These are phyloP conservation scores for Fraxinus sp. DNA, from an alignment of 305 asterid genomes.

Conservation along the genomic window DNA sequence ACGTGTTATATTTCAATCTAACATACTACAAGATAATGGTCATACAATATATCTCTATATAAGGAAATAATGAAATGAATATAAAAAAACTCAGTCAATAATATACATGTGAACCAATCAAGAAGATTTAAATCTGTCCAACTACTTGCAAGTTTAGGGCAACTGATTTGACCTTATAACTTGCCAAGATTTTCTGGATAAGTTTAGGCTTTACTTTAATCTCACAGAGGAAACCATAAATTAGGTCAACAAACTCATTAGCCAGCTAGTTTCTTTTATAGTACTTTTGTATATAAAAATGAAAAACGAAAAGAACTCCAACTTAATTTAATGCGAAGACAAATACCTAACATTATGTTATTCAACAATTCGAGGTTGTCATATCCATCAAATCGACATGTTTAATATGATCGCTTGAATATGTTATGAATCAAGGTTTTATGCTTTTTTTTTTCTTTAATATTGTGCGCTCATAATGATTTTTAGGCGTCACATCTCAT, in stretches of 20 bases:
- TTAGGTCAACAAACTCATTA: conserved; percentile 66
- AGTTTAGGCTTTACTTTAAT: conserved; percentile 34
- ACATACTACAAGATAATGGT: background rate
- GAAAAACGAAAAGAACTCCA: background rate
- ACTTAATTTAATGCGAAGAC: background rate
- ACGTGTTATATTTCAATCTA: background rate
- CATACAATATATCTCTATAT: background rate
- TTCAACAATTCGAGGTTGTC: background rate
- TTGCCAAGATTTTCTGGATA: conserved; percentile 20
- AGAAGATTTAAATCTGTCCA: conserved; percentile 26
- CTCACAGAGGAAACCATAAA: conserved; percentile 8
- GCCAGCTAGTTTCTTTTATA: conserved; percentile 29
- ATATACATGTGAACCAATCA: conserved; percentile 1
- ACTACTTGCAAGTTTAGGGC: conserved; percentile 39
- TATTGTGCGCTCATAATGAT: background rate
- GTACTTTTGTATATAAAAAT: conserved; percentile 20
- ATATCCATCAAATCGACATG: background rate
- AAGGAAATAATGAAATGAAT: background rate
- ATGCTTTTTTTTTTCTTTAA: background rate
- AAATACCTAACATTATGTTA: background rate
- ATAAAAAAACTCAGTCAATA: background rate
- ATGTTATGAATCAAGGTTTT: background rate
- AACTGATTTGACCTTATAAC: conserved; percentile 36
- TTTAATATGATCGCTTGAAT: background rate
- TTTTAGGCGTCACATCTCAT: background rate